Percentiles rank a stretch among this genome's conserved stretches.
These are phyloP conservation scores for Pestalotiopsis sp. DNA, from an alignment of 2,329 filamentous ascomycete species.

Conservation along the genomic window DNA sequence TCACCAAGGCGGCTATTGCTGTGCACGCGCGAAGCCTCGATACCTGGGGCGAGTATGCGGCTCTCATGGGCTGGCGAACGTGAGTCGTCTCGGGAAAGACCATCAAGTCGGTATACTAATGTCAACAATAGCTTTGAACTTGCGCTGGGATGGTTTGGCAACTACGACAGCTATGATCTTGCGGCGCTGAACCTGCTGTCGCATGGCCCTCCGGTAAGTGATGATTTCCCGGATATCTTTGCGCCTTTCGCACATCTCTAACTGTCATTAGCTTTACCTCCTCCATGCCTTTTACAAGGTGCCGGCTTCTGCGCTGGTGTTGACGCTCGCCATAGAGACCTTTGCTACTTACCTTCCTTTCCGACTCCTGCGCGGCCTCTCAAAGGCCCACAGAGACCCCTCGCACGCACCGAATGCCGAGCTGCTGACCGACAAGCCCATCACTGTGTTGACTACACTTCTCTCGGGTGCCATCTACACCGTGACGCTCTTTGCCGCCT, in stretches of 20 bases:
- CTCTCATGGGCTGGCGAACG: slow-evolving; percentile 57
- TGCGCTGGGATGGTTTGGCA: slow-evolving; percentile 70
- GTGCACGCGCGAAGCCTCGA: slow-evolving; percentile 66
- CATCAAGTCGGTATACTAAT: neutral
- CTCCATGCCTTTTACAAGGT: slow-evolving; percentile 78
- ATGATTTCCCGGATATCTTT: neutral
- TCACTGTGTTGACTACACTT: slow-evolving; percentile 66
- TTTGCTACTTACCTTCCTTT: slow-evolving; percentile 74
- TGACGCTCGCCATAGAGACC: slow-evolving; percentile 69
- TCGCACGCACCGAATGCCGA: slow-evolving; percentile 60
- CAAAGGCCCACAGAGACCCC: slow-evolving; percentile 62
- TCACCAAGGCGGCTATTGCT: slow-evolving; percentile 67
- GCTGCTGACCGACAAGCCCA: slow-evolving; percentile 64
- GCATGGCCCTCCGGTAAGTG: slow-evolving; percentile 70
- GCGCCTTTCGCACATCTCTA: neutral
- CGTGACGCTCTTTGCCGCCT: slow-evolving; percentile 70
- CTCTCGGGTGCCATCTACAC: slow-evolving; percentile 76
- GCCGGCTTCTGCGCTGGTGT: slow-evolving; percentile 59
- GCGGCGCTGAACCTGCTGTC: slow-evolving; percentile 69
- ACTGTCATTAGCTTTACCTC: slow-evolving; percentile 63
- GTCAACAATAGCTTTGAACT: slow-evolving; percentile 64
- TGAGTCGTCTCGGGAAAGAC: slow-evolving; percentile 40
- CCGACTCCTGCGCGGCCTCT: slow-evolving; percentile 70
- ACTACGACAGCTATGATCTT: slow-evolving; percentile 75
- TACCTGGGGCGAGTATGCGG: slow-evolving; percentile 62